Percentiles rank a stretch among this genome's conserved stretches.
phyloP scores from a whole-genome alignment of 306 rosid species.

The Acacia melanoxylon region DNA sequence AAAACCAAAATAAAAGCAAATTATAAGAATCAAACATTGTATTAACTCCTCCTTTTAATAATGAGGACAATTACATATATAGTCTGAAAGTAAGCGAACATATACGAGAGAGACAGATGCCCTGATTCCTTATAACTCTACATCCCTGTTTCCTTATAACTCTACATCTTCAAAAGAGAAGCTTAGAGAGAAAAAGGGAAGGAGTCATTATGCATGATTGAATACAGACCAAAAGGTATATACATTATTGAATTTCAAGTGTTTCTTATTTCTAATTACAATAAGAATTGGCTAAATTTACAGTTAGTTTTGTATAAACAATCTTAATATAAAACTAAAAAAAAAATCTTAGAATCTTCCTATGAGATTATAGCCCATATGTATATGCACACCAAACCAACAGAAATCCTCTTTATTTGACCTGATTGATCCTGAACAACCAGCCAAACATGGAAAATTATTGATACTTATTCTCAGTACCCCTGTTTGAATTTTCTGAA shows the following conservation, averaged over 20 bases:
- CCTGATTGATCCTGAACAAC: conserved; percentile 32
- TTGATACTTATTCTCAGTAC: conserved; percentile 22
- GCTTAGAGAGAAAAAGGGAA: background rate
- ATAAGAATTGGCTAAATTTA: background rate
- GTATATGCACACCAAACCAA: conserved; percentile 40
- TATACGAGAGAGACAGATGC: background rate
- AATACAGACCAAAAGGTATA: background rate
- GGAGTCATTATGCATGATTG: background rate
- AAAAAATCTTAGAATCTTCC: conserved; percentile 26
- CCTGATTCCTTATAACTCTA: background rate
- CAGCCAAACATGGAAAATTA: conserved; percentile 30
- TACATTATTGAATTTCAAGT: background rate
- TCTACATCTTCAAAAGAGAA: background rate
- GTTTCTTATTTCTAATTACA: background rate
- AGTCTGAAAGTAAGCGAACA: no score
- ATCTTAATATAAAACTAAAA: background rate
- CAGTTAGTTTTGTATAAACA: background rate
- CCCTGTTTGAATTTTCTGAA: background rate
- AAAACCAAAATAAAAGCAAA: no score
- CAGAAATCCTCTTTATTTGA: conserved; percentile 47
- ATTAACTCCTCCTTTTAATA: no score
- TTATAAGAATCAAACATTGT: no score
- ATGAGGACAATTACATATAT: no score
- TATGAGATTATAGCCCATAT: conserved; percentile 2
- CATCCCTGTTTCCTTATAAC: background rate